Base-by-base conservation (phyloP, 768 basidiomycete species). In the Auriscalpium vulgare region DNA sequence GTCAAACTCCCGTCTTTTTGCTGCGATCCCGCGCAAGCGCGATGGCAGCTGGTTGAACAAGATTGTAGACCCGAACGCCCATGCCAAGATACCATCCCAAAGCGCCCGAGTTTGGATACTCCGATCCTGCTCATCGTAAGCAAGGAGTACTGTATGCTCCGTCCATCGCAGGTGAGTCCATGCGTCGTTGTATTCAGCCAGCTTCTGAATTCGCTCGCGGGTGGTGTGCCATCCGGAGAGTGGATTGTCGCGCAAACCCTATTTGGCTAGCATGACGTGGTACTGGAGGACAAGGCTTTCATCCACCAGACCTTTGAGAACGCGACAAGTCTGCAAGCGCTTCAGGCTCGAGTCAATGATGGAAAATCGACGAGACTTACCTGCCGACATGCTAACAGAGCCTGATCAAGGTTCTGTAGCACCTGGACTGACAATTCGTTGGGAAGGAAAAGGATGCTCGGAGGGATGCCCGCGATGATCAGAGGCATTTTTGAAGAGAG, bases 31-130 rank as follows among this genome's bases (percentile, higher is more conserved):
- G 23, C 35, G 86, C 83, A 3, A 79, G 83, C 56, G 78, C 74
- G 8, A 74, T 73, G 51, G 72, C 81, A 34, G 69, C 73, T 6
- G 67, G 62, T 44, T 88, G 87, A 86, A 72, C 63, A 44, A 57
- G 13, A 43, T 72, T 10, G 34, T 64, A 8, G 17, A 54, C 21
- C 58, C 49, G 17, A 14, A 17, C 13, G 23, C 21, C 13, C n/a
- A n/a, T 11, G 13, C 47, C 47, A 11, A 54, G 40, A 44, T 29
- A 29, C 23, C 23, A 29, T 29, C 23, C 5, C 23, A 5, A 29
- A 29, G 23, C 23, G 23, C 23, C 23, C 23, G 5, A 10, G 48
- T 43, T 23, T 47, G 51, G 40, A 23, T 23, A n/a, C 45, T 40
- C 19, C 10, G 29, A 5, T 43, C 40, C n/a, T 11, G 11, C n/a